phyloP scores from a whole-genome alignment of 2,329 filamentous ascomycete species.

The Fusarium sp. region DNA sequence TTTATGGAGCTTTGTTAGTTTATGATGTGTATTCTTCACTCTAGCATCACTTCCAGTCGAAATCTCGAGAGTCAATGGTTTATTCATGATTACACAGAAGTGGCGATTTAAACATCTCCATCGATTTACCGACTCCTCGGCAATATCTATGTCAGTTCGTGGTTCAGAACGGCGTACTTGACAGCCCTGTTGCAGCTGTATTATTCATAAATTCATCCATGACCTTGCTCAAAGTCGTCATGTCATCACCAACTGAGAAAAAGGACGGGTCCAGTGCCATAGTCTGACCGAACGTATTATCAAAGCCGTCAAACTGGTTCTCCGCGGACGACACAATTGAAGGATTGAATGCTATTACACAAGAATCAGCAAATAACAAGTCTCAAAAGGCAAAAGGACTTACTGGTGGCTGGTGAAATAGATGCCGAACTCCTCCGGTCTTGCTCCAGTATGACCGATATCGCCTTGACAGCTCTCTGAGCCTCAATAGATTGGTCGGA shows the following conservation, averaged over 20 bases:
- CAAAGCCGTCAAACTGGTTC: conserved; percentile 7
- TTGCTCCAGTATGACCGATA: conserved; percentile 8
- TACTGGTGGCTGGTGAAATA: neutral
- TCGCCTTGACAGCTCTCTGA: conserved; percentile 9
- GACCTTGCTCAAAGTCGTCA: conserved; percentile 12
- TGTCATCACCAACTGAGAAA: conserved; percentile 5
- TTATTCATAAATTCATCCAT: conserved; percentile 15
- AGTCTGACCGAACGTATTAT: conserved; percentile 21
- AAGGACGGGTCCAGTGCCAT: conserved; percentile 31
- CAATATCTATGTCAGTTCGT: neutral
- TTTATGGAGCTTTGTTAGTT: neutral
- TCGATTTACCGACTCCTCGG: too few relatives aligned
- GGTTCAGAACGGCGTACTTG: neutral
- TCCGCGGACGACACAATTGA: neutral
- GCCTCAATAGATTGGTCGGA: conserved; percentile 9
- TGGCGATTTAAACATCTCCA: neutral
- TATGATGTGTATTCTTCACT: neutral
- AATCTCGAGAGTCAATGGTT: neutral
- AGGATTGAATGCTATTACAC: neutral
- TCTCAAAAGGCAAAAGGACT: neutral
- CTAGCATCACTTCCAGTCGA: neutral
- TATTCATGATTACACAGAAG: neutral
- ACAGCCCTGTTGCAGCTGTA: conserved; percentile 1
- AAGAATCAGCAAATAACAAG: neutral
- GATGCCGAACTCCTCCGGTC: neutral